Evolutionary conservation across 306 rosid genomes (phyloP).

Genomic region (Cucumis cinereus): DNA sequence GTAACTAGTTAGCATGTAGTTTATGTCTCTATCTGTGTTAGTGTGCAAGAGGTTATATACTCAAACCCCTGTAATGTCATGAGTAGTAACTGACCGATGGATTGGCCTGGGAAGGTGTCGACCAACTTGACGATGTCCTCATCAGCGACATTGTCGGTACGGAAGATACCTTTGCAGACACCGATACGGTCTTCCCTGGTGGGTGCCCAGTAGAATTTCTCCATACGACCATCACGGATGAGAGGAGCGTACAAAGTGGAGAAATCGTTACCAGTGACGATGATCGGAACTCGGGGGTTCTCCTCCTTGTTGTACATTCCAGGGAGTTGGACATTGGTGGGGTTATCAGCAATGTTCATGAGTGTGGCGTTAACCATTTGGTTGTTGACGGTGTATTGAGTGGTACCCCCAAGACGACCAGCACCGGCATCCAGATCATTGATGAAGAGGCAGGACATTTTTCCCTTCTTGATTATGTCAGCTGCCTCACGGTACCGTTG

Average conservation of each 20-base stretch:
- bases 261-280: conserved; percentile 96
- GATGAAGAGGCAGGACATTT: conserved; percentile 82
- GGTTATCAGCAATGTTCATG: conserved; percentile 98
- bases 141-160: conserved; percentile 32
- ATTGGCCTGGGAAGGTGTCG: conserved; percentile 95
- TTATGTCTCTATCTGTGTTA: too few species aligned
- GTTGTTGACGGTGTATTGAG: conserved; percentile 97
- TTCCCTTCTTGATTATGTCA: conserved; percentile 83
- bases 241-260: conserved; percentile 94
- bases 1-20: background rate
- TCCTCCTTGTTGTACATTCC: conserved; percentile 99
- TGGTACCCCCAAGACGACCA: conserved; percentile 90
- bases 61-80: too few species aligned
- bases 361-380: conserved; percentile 99
- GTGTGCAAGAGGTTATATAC: too few species aligned
- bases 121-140: conserved; percentile 56
- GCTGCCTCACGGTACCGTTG: conserved; percentile 96
- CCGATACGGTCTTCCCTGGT: conserved; percentile 81
- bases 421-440: conserved; percentile 98
- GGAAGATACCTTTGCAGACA: conserved; percentile 81
- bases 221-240: conserved; percentile 99
- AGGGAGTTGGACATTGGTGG: conserved; percentile 89
- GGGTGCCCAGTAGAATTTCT: conserved; percentile 99
- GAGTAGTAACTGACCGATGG: conserved; percentile 46
- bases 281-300: conserved; percentile 81